Conservation (phyloP, 257 asterid species). For the Nicotiana paniculata region DNA sequence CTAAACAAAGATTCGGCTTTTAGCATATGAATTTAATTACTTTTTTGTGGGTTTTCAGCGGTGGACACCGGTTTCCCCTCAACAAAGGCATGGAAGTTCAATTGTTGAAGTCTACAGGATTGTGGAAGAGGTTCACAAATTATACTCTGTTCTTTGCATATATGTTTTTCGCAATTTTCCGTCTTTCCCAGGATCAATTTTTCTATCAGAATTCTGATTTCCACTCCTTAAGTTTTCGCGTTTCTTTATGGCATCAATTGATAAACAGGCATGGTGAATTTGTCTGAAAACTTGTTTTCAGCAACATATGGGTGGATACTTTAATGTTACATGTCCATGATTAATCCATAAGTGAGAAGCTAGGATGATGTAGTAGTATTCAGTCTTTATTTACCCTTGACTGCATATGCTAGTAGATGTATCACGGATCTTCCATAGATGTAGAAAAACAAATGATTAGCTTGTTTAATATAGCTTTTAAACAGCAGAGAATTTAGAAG, state of each 20-base stretch:
- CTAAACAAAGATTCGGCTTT: background rate
- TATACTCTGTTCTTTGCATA: conserved; percentile 4
- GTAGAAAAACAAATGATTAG: background rate
- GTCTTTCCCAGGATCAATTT: background rate
- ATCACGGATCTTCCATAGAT: background rate
- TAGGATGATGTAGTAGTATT: background rate
- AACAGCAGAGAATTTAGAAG: background rate
- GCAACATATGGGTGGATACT: background rate
- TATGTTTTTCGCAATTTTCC: conserved; percentile 4
- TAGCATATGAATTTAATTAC: conserved; percentile 17
- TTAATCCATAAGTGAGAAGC: background rate
- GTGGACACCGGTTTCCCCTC: conserved; percentile 86
- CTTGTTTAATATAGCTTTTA: background rate
- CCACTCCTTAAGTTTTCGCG: background rate
- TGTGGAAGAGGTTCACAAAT: conserved; percentile 77
- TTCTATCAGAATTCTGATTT: conserved; percentile 1
- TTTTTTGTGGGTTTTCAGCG: conserved; percentile 38
- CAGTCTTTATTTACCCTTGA: background rate
- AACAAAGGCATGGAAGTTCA: conserved; percentile 93
- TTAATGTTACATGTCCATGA: background rate
- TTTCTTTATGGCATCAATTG: background rate
- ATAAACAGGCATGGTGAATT: background rate
- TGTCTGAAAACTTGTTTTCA: background rate
- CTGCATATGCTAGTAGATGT: background rate
- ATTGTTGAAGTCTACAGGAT: conserved; percentile 97